A percentile compares a stretch with the other conserved stretches of the same genome.
phyloP scores from a whole-genome alignment of 1,284 basidiomycete genomes.

The Austroboletus olivaceoglutinosus region DNA sequence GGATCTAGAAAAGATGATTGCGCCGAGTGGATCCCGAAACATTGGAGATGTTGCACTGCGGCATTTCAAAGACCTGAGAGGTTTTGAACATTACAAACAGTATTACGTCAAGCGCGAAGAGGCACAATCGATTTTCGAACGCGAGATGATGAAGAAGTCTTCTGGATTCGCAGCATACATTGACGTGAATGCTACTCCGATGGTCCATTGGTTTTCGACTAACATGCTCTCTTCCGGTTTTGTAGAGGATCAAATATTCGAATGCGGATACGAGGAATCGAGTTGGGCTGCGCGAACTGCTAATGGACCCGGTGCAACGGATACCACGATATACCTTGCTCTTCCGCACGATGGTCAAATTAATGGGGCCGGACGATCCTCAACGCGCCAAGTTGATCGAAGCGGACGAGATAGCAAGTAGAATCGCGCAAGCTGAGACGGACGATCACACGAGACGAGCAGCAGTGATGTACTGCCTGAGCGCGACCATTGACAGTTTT shows the following conservation, averaged over 20 bases:
- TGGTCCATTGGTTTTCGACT: slow-evolving; percentile 13
- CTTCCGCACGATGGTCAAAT: slow-evolving; percentile 87
- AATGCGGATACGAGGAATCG: slow-evolving; percentile 79
- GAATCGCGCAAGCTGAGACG: slow-evolving; percentile 89
- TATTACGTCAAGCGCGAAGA: slow-evolving; percentile 94
- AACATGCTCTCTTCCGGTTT: slow-evolving; percentile 7
- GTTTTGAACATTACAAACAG: slow-evolving; percentile 88
- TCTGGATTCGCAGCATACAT: slow-evolving; percentile 80
- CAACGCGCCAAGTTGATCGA: slow-evolving; percentile 84
- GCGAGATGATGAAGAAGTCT: slow-evolving; percentile 74
- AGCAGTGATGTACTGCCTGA: slow-evolving; percentile 85
- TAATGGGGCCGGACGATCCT: slow-evolving; percentile 74
- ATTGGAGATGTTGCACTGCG: slow-evolving; percentile 84
- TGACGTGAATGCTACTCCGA: slow-evolving; percentile 56
- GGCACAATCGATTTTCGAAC: slow-evolving; percentile 86
- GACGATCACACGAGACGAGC: slow-evolving; percentile 90
- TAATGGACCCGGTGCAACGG: slow-evolving; percentile 99
- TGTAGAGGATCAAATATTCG: slow-evolving; percentile 85
- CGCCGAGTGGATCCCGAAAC: slow-evolving; percentile 52
- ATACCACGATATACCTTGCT: slow-evolving; percentile 95
- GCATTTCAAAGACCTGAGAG: slow-evolving; percentile 78
- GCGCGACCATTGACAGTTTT: slow-evolving; percentile 85
- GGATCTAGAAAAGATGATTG: slow-evolving; percentile 80
- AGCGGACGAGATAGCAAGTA: slow-evolving; percentile 83
- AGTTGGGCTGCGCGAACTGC: slow-evolving; percentile 87